Conservation (phyloP, 805 yeast species). For the Allodekkera sacchari region DNA sequence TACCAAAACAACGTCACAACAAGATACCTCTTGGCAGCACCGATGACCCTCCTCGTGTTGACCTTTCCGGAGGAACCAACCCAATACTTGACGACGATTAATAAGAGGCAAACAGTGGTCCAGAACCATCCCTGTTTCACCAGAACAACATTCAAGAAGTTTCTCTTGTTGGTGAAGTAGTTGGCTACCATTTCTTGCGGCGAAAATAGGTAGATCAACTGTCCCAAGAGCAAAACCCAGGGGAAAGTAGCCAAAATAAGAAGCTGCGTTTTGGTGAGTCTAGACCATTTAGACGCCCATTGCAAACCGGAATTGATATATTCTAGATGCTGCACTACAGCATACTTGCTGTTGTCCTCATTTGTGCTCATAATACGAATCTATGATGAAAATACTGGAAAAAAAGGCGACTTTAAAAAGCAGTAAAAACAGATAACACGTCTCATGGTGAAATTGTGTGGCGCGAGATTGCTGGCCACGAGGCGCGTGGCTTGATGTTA, state of each 20-base stretch:
- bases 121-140: conserved; percentile 93
- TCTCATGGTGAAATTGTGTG: too few relatives aligned
- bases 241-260: conserved; percentile 22
- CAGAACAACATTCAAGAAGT: conserved; percentile 61
- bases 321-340: conserved; percentile 1
- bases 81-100: conserved; percentile 9
- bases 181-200: conserved; percentile 38
- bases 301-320: neutral
- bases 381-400: too few relatives aligned
- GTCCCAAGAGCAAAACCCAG: conserved; percentile 41
- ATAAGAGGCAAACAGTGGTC: conserved; percentile 47
- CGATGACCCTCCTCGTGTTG: conserved; percentile 3
- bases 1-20: conserved; percentile 75
- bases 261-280: conserved; percentile 2
- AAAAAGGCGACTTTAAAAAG: too few relatives aligned
- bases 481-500: too few relatives aligned
- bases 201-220: conserved; percentile 36
- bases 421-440: too few relatives aligned
- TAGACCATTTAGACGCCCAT: neutral
- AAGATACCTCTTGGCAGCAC: conserved; percentile 32
- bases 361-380: too few relatives aligned
- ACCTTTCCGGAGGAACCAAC: neutral
- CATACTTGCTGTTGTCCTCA: too few relatives aligned
- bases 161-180: conserved; percentile 54
- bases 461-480: too few relatives aligned